Conservation (phyloP, 805 yeast genomes). For the Kuraishia floccosa region DNA sequence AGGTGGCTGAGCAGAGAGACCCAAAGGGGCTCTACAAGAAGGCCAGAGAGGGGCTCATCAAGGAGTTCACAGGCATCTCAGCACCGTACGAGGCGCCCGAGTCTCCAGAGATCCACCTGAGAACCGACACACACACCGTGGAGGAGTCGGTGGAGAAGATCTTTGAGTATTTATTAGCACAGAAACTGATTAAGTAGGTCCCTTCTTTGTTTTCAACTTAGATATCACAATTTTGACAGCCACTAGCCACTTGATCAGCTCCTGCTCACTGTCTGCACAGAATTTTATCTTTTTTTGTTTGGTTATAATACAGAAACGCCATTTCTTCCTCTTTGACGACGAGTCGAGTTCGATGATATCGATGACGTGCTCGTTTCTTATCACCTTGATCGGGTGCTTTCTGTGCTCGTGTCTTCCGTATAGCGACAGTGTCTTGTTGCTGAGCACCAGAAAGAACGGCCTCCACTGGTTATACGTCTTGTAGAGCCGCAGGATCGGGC, state of each 20-base stretch:
- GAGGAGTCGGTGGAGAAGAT: constrained; percentile 76
- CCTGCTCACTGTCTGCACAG: constrained; percentile 32
- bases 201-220: constrained; percentile 8
- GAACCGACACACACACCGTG: constrained; percentile 56
- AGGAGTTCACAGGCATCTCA: constrained; percentile 90
- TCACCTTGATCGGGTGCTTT: constrained; percentile 17
- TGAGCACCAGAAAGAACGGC: constrained; percentile 27
- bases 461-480: constrained; percentile 38
- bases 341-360: constrained; percentile 43
- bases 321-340: constrained; percentile 25
- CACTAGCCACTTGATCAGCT: constrained; percentile 36
- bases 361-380: constrained; percentile 22
- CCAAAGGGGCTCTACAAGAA: constrained; percentile 95
- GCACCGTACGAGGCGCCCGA: constrained; percentile 96
- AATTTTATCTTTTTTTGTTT: constrained; percentile 31
- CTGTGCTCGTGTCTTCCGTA: constrained; percentile 17
- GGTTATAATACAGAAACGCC: constrained; percentile 36
- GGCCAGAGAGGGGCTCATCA: constrained; percentile 90
- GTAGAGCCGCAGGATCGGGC: constrained; percentile 26
- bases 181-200: constrained; percentile 15
- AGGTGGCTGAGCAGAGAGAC: constrained; percentile 93
- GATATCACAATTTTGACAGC: constrained; percentile 24
- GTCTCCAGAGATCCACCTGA: constrained; percentile 70
- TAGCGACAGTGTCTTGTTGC: constrained; percentile 26
- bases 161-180: constrained; percentile 49